A percentile compares a stretch with the other conserved stretches of the same genome.
These are phyloP conservation scores for Colletotrichum tropicicola DNA, from an alignment of 2,329 filamentous ascomycete genomes.

Conservation along the genomic window DNA sequence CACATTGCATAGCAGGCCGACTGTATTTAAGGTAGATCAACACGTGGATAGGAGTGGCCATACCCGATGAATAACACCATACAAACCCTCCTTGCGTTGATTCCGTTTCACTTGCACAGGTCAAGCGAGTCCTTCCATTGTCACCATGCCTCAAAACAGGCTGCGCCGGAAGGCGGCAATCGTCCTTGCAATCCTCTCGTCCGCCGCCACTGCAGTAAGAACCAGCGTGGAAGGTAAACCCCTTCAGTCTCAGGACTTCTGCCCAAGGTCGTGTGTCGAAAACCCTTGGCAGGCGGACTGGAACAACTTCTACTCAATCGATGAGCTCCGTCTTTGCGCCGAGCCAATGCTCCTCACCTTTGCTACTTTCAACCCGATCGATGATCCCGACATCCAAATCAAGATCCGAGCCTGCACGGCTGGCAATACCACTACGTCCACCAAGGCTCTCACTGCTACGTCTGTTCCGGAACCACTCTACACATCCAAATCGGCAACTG, in stretches of 20 bases:
- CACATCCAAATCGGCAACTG: not conserved
- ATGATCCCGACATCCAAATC: not conserved
- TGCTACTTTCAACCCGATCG: not conserved
- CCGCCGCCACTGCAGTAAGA: too few relatives aligned
- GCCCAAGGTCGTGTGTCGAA: not conserved
- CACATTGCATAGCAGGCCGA: too few relatives aligned
- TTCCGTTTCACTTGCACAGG: too few relatives aligned
- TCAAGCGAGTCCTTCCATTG: too few relatives aligned
- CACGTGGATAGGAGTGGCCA: too few relatives aligned
- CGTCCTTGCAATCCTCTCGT: too few relatives aligned
- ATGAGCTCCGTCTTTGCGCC: not conserved
- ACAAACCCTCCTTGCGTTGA: too few relatives aligned
- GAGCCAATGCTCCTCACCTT: not conserved
- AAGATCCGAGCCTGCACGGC: not conserved
- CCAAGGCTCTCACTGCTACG: not conserved
- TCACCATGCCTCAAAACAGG: too few relatives aligned
- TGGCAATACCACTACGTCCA: not conserved
- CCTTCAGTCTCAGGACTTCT: not conserved
- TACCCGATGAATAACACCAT: too few relatives aligned
- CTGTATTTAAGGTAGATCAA: too few relatives aligned
- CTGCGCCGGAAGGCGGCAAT: too few relatives aligned
- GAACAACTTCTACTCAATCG: not conserved
- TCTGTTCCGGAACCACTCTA: not conserved
- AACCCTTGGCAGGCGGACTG: not conserved
- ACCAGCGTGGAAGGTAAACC: too few relatives aligned